These are phyloP conservation scores for Carex scoparia DNA, from an alignment of 176 grass and related monocot species.

Conservation along the genomic window DNA sequence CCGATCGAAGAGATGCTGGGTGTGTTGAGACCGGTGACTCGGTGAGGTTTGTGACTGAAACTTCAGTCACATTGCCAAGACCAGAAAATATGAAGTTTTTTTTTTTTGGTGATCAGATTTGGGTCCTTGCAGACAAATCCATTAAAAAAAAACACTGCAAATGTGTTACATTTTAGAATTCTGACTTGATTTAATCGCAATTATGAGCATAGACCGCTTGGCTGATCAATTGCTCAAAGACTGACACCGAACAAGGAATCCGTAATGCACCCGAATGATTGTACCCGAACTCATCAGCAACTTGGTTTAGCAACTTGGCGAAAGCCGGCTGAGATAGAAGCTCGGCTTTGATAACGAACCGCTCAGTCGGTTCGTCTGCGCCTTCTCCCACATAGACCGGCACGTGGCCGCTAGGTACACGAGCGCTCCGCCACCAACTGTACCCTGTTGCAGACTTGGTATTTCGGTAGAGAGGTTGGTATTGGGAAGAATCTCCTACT, in stretches of 20 bases:
- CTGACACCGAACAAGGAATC: conserved; percentile 67
- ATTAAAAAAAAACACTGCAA: conserved; percentile 33
- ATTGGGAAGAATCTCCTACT: conserved; percentile 47
- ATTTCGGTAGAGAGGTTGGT: conserved; percentile 32
- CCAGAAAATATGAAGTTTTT: conserved; percentile 29
- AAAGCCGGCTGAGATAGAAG: conserved; percentile 61
- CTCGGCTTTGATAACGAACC: conserved; percentile 64
- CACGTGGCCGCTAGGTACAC: conserved; percentile 60
- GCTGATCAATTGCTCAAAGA: conserved; percentile 42
- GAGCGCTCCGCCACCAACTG: background rate
- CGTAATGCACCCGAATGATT: conserved; percentile 72
- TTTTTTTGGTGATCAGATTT: background rate
- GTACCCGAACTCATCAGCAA: conserved; percentile 95
- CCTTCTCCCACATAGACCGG: conserved; percentile 86
- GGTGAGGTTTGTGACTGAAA: background rate
- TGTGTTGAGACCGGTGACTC: conserved; percentile 27
- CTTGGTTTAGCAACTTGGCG: conserved; percentile 58
- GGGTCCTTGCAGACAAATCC: conserved; percentile 45
- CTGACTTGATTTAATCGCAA: background rate
- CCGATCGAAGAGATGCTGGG: conserved; percentile 12
- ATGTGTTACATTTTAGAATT: background rate
- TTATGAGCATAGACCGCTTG: background rate
- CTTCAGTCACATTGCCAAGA: conserved; percentile 1
- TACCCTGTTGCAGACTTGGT: conserved; percentile 6
- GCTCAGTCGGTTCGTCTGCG: conserved; percentile 46